These are phyloP conservation scores for Aspergillus sojae DNA, from an alignment of 2,329 filamentous ascomycete genomes.

Conservation along the genomic window DNA sequence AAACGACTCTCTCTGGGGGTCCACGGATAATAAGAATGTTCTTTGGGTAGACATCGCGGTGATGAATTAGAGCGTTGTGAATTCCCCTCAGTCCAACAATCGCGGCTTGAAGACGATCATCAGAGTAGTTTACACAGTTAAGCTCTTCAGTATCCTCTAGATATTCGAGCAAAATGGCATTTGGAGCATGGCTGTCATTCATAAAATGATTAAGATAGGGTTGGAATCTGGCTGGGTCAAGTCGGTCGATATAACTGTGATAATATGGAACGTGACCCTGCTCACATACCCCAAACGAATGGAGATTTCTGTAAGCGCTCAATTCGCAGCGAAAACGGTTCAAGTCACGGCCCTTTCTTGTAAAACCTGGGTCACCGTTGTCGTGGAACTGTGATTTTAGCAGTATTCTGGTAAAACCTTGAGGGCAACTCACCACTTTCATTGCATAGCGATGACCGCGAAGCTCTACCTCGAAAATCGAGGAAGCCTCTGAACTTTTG, in stretches of 20 bases:
- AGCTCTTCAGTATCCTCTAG: not conserved
- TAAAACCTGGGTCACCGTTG: constrained; percentile 21
- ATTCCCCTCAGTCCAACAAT: not conserved
- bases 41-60: not conserved
- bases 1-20: not conserved
- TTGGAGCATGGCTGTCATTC: not conserved
- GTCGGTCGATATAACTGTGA: not conserved
- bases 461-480: no score
- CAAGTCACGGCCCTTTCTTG: constrained; percentile 20
- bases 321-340: constrained; percentile 23
- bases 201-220: constrained; percentile 13
- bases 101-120: not conserved
- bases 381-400: constrained; percentile 11
- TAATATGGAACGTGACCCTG: constrained; percentile 17
- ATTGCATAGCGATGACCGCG: no score
- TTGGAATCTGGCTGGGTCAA: constrained; percentile 12
- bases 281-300: constrained; percentile 16
- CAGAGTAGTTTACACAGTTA: not conserved
- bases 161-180: not conserved
- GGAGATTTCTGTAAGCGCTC: constrained; percentile 23
- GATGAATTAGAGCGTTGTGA: not conserved
- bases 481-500: no score
- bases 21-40: not conserved
- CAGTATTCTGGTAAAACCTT: no score
- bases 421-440: no score